Base-by-base conservation (phyloP, 805 yeast species). In the Candida ortonii region DNA sequence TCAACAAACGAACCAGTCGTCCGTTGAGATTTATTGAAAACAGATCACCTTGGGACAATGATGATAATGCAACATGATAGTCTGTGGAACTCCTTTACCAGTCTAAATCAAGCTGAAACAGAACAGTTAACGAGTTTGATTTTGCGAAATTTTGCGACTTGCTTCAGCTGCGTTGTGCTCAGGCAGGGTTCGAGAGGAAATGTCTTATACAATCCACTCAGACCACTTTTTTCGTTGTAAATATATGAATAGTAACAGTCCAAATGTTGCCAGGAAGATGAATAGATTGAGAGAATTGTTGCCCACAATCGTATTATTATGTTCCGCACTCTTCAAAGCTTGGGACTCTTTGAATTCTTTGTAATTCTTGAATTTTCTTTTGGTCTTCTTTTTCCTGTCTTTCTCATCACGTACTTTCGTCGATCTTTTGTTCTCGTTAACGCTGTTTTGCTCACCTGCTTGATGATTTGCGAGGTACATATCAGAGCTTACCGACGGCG, bases 211-310 rank as follows among this genome's bases (percentile, higher is more conserved):
- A 7, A 43, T 44, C 52, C 50, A 47, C 13, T 52, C 52, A 8
- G 47, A 30, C 58, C 61, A 56, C 41, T 55, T 58, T 26, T 39
- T 48, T 13, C 55, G 39, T 29, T 60, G 66, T 19, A 61, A 29
- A 33, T 52, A 53, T 15, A 57, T 29, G 31, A 51, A 59, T 22
- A 52, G 39, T 2, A 47, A 13, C 15, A 61, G 36, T 7, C 63
- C 56, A n/a, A 54, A 15, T 2, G 52, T 16, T 10, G 61, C 53
- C 20, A 53, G 23, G 16, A 50, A 24, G 7, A 47, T 15, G 16
- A 56, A 42, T 6, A 40, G 25, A 13, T 40, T 38, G 12, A 43
- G 22, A 13, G 48, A 36, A 20, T 34, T 15, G 24, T 33, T 39
- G 25, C 10, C 2, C 33, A 46, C 37, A 12, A 22, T 20, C 22